Conservation (phyloP, 202 grass and related monocot genomes). For the Thinopyrum obtusiflorum region DNA sequence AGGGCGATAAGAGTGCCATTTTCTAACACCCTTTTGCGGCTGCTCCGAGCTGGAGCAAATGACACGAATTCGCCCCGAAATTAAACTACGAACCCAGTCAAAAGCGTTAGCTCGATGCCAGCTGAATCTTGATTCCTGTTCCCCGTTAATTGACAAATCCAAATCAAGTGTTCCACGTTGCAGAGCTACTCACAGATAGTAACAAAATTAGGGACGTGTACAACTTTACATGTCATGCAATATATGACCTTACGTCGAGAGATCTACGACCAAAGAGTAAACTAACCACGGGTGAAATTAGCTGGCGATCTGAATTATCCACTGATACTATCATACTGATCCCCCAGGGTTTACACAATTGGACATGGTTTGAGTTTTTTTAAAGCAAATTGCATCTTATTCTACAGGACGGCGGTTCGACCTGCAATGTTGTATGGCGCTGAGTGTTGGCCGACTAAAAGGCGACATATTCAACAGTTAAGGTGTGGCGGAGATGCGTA, state of each 20-base stretch:
- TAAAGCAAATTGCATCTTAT: background rate
- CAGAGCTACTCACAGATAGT: background rate
- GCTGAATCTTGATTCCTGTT: conserved; percentile 12
- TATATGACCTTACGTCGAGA: background rate
- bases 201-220: background rate
- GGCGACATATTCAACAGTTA: too few species aligned
- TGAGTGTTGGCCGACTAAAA: too few species aligned
- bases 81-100: too few species aligned
- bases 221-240: background rate
- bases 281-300: background rate
- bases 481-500: too few species aligned
- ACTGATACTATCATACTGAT: background rate
- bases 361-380: background rate
- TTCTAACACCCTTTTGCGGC: too few species aligned
- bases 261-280: background rate
- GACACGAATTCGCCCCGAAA: too few species aligned
- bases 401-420: too few species aligned
- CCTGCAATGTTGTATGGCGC: too few species aligned
- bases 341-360: background rate
- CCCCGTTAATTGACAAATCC: conserved; percentile 26
- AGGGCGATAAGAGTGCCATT: too few species aligned
- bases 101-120: too few species aligned
- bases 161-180: background rate
- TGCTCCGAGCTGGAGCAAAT: too few species aligned
- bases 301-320: conserved; percentile 10